These are phyloP conservation scores for Colletotrichum coccodes DNA, from an alignment of 2,329 filamentous ascomycete species.

Conservation along the genomic window DNA sequence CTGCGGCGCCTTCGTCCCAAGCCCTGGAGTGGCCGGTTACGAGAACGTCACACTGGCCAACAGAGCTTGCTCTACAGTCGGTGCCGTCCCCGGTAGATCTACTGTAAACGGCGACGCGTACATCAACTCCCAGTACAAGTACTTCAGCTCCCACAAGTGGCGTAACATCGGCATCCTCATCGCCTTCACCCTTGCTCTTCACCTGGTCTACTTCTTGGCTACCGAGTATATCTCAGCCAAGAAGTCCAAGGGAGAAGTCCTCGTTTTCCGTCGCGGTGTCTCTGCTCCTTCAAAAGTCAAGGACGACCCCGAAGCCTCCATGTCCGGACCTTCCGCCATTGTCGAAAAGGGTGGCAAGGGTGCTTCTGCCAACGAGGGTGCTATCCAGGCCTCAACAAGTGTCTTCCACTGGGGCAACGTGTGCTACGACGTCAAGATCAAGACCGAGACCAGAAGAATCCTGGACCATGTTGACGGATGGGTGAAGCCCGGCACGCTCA, in stretches of 20 bases:
- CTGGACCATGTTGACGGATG: conserved; percentile 76
- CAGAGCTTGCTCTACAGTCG: conserved; percentile 55
- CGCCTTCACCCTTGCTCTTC: conserved; percentile 59
- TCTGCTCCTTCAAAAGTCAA: conserved; percentile 18
- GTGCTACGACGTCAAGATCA: conserved; percentile 75
- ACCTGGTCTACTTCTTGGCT: conserved; percentile 57
- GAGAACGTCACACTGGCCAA: conserved; percentile 34
- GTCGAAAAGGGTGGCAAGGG: conserved; percentile 27
- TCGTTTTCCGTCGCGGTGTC: conserved; percentile 65
- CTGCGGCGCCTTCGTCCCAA: conserved; percentile 35
- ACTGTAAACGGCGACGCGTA: conserved; percentile 57
- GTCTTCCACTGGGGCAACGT: conserved; percentile 76
- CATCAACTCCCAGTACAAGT: conserved; percentile 54
- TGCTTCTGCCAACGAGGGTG: conserved; percentile 8
- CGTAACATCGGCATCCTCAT: conserved; percentile 67
- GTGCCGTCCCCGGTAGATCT: conserved; percentile 52
- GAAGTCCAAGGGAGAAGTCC: conserved; percentile 69
- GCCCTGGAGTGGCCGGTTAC: conserved; percentile 31
- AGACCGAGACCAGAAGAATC: conserved; percentile 70
- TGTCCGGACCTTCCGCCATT: conserved; percentile 26
- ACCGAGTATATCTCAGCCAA: conserved; percentile 57
- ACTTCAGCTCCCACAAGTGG: conserved; percentile 58
- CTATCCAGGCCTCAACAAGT: conserved; percentile 60
- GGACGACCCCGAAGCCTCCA: conserved; percentile 25
- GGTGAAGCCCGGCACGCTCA: conserved; percentile 76